Evolutionary conservation across 116 monocot genomes (phyloP).

Genomic region (Posidonia oceanica): DNA sequence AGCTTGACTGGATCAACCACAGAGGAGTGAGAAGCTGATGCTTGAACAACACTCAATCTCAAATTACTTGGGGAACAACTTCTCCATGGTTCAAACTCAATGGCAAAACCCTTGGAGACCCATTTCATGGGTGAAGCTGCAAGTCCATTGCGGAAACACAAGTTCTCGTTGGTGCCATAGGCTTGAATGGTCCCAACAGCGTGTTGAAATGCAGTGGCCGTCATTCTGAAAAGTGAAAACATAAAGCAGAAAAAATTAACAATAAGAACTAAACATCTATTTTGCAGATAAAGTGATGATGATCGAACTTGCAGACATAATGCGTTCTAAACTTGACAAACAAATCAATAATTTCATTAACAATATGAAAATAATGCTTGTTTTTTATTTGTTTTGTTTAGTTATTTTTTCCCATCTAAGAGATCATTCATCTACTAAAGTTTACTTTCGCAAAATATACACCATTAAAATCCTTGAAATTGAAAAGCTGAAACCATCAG

Average conservation of each 20-base stretch:
- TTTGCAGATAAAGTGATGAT: no score
- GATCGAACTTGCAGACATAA: no score
- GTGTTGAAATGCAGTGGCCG: constrained; percentile 3
- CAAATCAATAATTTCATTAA: no score
- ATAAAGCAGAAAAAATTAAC: not conserved
- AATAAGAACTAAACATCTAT: not conserved
- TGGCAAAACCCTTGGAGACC: constrained; percentile 15
- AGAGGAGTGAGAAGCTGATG: constrained; percentile 39
- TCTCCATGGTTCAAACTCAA: constrained; percentile 22
- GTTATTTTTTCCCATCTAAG: no score
- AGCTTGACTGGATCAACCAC: constrained; percentile 37
- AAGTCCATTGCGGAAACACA: not conserved
- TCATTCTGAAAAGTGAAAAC: not conserved
- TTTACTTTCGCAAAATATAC: no score
- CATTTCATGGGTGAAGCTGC: not conserved
- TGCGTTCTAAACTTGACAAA: no score
- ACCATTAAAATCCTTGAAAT: no score
- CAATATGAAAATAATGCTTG: no score
- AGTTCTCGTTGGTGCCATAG: constrained; percentile 4
- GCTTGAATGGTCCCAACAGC: constrained; percentile 1
- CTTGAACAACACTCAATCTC: constrained; percentile 25
- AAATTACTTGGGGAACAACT: constrained; percentile 9
- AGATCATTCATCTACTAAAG: no score
- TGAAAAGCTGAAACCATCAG: no score
- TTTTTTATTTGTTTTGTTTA: no score